Conservation (phyloP, 2,329 filamentous ascomycete species). For the Setomelanomma holmii region DNA sequence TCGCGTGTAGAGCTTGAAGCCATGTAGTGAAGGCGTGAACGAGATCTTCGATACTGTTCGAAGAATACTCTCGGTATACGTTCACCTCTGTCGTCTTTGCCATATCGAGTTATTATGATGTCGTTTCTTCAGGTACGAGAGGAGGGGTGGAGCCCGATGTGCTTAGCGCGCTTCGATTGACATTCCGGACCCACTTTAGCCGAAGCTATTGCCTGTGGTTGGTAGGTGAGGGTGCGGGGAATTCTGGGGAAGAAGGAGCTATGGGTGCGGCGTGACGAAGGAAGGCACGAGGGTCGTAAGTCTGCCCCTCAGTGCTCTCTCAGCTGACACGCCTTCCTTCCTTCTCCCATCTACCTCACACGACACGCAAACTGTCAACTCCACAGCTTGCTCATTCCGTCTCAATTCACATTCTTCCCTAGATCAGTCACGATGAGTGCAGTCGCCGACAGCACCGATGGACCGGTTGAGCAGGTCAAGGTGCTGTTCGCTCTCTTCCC, state of each 20-base stretch:
- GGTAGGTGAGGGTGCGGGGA: conserved; percentile 29
- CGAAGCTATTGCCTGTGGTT: conserved; percentile 15
- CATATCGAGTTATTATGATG: not conserved
- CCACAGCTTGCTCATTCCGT: conserved; percentile 16
- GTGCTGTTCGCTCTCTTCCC: conserved; percentile 66
- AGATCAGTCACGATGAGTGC: conserved; percentile 49
- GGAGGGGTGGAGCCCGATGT: not conserved
- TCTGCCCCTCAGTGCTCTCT: conserved; percentile 7
- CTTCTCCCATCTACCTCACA: conserved; percentile 22
- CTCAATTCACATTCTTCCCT: conserved; percentile 18
- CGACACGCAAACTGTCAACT: conserved; percentile 24
- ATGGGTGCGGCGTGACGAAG: not conserved
- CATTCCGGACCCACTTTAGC: conserved; percentile 27
- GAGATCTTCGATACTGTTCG: not conserved
- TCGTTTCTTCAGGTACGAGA: conserved; percentile 21
- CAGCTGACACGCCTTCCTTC: conserved; percentile 4
- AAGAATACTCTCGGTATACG: not conserved
- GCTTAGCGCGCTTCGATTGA: conserved; percentile 17
- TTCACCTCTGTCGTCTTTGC: not conserved
- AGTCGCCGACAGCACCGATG: conserved; percentile 48
- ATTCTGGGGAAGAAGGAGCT: not conserved
- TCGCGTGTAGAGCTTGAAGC: not conserved
- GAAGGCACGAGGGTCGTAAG: conserved; percentile 1
- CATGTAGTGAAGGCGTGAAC: not conserved
- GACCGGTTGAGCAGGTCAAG: conserved; percentile 65